Conservation (phyloP, 352 stramenopile genomes). For the Hyaloperonospora arabidopsidis region DNA sequence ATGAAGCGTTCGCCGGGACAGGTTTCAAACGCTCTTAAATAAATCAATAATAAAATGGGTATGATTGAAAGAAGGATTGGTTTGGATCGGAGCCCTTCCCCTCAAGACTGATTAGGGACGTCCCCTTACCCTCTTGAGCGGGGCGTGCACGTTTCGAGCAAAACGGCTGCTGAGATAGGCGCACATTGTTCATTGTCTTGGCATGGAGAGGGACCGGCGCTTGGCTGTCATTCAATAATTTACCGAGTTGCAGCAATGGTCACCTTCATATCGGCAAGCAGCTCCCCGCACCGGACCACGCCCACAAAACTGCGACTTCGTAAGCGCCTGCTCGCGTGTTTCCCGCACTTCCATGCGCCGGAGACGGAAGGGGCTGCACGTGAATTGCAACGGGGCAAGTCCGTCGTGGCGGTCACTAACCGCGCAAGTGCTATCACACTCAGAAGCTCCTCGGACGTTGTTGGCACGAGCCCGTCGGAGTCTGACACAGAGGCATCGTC, state of each 20-base stretch:
- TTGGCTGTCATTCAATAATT: neutral
- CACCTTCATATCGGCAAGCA: conserved; percentile 20
- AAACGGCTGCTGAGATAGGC: conserved; percentile 23
- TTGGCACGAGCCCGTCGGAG: conserved; percentile 29
- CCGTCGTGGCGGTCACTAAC: conserved; percentile 5
- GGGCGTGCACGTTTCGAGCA: conserved; percentile 21
- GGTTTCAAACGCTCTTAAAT: no score
- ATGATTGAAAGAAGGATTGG: conserved; percentile 6
- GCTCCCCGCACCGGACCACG: neutral
- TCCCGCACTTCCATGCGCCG: conserved; percentile 20
- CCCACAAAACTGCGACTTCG: conserved; percentile 19
- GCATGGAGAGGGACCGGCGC: no score
- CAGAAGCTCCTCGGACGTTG: conserved; percentile 3
- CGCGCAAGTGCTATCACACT: conserved; percentile 5
- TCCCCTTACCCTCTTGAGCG: conserved; percentile 21
- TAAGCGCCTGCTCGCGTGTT: conserved; percentile 25
- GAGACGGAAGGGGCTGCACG: conserved; percentile 7
- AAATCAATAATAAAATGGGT: neutral
- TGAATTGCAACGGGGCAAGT: conserved; percentile 6
- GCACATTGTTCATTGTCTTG: neutral
- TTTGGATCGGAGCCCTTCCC: conserved; percentile 7
- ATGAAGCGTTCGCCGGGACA: no score
- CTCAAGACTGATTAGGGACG: no score
- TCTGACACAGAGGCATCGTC: conserved; percentile 41
- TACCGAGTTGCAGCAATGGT: conserved; percentile 18